A percentile compares a stretch with the other conserved stretches of the same genome.
Evolutionary conservation across 108 stramenopile genomes (phyloP).

Genomic region (Conticribra weissflogii): DNA sequence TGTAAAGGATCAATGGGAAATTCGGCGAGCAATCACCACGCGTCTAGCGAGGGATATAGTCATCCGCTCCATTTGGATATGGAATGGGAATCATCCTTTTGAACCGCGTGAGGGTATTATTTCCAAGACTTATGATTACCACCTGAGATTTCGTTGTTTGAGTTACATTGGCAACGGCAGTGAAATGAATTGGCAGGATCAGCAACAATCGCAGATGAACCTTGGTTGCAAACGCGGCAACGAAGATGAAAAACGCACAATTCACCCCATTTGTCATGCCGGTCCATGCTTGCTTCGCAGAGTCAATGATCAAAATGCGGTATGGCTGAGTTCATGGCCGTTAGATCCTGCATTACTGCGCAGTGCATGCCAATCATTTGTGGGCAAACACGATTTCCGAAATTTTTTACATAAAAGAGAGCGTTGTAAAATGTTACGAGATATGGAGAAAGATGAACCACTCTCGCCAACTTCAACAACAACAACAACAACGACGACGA

Average conservation of each 20-base stretch:
- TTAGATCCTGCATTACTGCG: conserved; percentile 59
- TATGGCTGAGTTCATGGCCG: conserved; percentile 77
- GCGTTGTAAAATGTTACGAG: conserved; percentile 30
- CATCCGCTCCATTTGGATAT: conserved; percentile 45
- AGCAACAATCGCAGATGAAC: no score
- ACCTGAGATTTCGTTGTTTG: conserved; percentile 63
- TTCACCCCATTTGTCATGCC: conserved; percentile 62
- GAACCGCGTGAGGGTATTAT: conserved; percentile 67
- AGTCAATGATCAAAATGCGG: conserved; percentile 53
- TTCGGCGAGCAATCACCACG: conserved; percentile 71
- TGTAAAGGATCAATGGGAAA: conserved; percentile 64
- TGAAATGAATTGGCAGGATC: not conserved
- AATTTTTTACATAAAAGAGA: conserved; percentile 77
- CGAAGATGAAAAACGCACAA: conserved; percentile 9
- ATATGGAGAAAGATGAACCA: not conserved
- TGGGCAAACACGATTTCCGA: conserved; percentile 65
- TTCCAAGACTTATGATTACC: conserved; percentile 73
- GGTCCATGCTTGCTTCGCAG: conserved; percentile 56
- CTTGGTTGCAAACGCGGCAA: not conserved
- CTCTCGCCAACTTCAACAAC: no score
- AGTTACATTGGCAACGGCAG: not conserved
- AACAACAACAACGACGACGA: no score
- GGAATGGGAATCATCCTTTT: conserved; percentile 39
- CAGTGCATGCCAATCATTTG: conserved; percentile 53
- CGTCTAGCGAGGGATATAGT: conserved; percentile 77